phyloP scores from a whole-genome alignment of 2,329 filamentous ascomycete species.

The Trichophyton rubrum region DNA sequence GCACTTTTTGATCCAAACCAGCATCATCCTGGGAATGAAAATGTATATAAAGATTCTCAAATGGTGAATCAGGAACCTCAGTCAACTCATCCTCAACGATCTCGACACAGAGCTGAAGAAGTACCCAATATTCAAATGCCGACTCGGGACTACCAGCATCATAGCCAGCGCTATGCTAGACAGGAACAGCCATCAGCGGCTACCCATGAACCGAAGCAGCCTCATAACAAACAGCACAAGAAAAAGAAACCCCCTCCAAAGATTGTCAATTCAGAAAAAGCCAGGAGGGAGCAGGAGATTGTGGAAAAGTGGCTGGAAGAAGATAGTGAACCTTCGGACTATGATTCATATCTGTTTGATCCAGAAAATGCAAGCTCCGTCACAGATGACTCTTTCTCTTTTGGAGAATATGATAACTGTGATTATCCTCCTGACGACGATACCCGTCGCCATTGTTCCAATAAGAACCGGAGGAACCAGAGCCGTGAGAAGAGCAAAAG shows the following conservation, averaged over 20 bases:
- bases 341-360: constrained; percentile 21
- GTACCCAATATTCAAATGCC: neutral
- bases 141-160: neutral
- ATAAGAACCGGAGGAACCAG: neutral
- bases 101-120: constrained; percentile 1
- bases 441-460: constrained; percentile 12
- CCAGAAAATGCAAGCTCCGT: constrained; percentile 18
- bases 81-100: neutral
- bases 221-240: neutral
- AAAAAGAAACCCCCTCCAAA: constrained; percentile 5
- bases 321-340: constrained; percentile 20
- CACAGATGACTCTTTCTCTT: constrained; percentile 18
- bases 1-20: neutral
- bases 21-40: neutral
- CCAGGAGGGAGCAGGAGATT: constrained; percentile 5
- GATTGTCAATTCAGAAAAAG: constrained; percentile 11
- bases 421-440: neutral
- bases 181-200: neutral
- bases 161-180: no score
- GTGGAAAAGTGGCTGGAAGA: constrained; percentile 14
- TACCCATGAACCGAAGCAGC: neutral
- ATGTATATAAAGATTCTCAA: neutral
- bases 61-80: neutral
- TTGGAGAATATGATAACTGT: constrained; percentile 14
- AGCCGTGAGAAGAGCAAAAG: neutral